Evolutionary conservation across 2,329 filamentous ascomycete genomes (phyloP).

Genomic region (Westerdykella sp.): DNA sequence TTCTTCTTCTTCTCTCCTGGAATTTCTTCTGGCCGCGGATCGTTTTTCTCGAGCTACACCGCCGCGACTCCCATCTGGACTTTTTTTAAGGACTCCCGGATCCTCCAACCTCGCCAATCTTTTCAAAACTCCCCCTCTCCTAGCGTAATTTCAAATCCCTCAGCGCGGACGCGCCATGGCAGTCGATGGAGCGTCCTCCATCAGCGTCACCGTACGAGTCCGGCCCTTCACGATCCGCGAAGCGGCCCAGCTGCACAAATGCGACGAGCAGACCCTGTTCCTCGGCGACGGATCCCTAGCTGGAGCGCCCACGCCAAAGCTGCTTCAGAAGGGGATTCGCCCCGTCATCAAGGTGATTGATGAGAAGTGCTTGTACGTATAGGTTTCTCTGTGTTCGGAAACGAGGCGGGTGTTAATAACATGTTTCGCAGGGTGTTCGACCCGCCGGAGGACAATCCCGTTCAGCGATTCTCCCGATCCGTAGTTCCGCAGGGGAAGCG

Average conservation of each 20-base stretch:
- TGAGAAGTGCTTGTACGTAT: conserved; percentile 80
- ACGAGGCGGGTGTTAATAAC: conserved; percentile 11
- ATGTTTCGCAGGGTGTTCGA: conserved; percentile 72
- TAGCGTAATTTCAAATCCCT: not conserved
- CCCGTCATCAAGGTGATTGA: conserved; percentile 95
- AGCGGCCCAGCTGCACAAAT: conserved; percentile 77
- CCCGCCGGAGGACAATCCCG: conserved; percentile 87
- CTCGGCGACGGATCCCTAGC: conserved; percentile 95
- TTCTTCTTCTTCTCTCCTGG: too few species aligned
- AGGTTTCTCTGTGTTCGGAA: not conserved
- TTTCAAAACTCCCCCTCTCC: too few species aligned
- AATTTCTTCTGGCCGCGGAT: too few species aligned
- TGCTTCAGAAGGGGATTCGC: conserved; percentile 78
- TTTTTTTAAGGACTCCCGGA: too few species aligned
- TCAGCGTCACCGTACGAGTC: conserved; percentile 53
- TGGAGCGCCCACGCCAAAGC: conserved; percentile 74
- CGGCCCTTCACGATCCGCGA: conserved; percentile 76
- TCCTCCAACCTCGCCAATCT: too few species aligned
- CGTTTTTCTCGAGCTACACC: too few species aligned
- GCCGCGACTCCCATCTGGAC: too few species aligned
- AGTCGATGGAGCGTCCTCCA: conserved; percentile 44
- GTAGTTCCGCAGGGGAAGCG: conserved; percentile 76
- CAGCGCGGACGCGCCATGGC: conserved; percentile 25
- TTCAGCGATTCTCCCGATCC: conserved; percentile 78
- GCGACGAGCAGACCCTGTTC: conserved; percentile 82